Conservation (phyloP, 1,284 basidiomycete genomes). For the Peniophora sp. region DNA sequence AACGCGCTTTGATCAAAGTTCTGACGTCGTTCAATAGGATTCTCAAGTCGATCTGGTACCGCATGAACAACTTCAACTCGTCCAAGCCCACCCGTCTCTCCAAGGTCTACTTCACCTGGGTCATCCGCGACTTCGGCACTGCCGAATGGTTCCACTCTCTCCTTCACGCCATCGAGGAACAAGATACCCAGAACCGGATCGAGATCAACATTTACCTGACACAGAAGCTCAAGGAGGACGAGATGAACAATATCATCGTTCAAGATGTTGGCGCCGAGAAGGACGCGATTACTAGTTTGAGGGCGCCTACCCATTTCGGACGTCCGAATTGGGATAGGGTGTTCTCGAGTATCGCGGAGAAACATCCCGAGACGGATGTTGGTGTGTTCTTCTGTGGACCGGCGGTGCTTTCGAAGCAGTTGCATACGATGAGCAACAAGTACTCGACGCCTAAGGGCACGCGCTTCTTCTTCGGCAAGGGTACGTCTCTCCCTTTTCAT, state of each 20-base stretch:
- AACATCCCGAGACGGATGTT: constrained; percentile 79
- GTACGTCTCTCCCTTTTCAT: constrained; percentile 20
- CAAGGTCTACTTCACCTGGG: constrained; percentile 85
- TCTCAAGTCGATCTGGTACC: constrained; percentile 91
- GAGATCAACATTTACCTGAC: constrained; percentile 92
- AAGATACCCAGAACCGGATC: constrained; percentile 75
- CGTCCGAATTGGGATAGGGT: constrained; percentile 89
- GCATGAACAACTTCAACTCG: constrained; percentile 75
- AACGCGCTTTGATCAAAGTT: constrained; percentile 5
- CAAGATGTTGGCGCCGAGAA: constrained; percentile 85
- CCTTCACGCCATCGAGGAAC: constrained; percentile 84
- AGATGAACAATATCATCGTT: constrained; percentile 84
- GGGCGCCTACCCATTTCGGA: constrained; percentile 89
- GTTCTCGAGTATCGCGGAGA: constrained; percentile 67
- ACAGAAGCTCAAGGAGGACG: constrained; percentile 79
- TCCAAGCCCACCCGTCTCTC: constrained; percentile 69
- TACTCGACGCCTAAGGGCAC: constrained; percentile 77
- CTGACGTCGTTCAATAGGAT: constrained; percentile 39
- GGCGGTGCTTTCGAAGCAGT: constrained; percentile 52
- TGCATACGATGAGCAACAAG: constrained; percentile 78
- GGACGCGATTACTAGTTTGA: constrained; percentile 78
- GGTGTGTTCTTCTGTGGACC: constrained; percentile 88
- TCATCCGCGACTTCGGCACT: constrained; percentile 79
- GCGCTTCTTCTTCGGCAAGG: constrained; percentile 86
- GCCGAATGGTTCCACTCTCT: constrained; percentile 95